These are phyloP conservation scores for Trichoderma guizhouense DNA, from an alignment of 2,329 filamentous ascomycete species.

Conservation along the genomic window DNA sequence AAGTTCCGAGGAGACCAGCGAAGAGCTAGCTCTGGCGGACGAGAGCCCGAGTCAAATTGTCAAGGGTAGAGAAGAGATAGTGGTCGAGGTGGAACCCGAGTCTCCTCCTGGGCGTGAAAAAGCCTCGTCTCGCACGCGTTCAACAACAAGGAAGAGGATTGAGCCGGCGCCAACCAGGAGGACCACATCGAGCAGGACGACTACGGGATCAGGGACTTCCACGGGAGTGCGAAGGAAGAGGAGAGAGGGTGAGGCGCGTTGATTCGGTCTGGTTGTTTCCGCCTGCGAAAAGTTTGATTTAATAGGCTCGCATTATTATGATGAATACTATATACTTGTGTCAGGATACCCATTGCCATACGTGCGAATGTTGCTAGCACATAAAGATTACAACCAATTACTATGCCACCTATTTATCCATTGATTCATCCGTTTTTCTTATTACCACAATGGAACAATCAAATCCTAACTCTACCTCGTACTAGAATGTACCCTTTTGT, in stretches of 20 bases:
- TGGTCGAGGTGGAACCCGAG: slow-evolving; percentile 38
- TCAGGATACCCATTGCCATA: background rate
- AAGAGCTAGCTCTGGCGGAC: slow-evolving; percentile 27
- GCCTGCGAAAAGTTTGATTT: slow-evolving; percentile 4
- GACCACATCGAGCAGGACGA: slow-evolving; percentile 22
- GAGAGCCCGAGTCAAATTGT: slow-evolving; percentile 22
- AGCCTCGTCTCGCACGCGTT: slow-evolving; percentile 6
- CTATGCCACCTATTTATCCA: background rate
- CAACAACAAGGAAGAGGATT: slow-evolving; percentile 35
- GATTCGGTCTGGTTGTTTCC: slow-evolving; percentile 1
- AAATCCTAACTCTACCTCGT: background rate
- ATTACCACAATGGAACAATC: background rate
- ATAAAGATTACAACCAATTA: background rate
- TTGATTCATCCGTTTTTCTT: background rate
- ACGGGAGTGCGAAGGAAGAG: slow-evolving; percentile 34
- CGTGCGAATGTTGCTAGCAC: background rate
- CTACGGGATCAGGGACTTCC: slow-evolving; percentile 15
- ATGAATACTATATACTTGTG: background rate
- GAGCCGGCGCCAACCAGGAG: slow-evolving; percentile 43
- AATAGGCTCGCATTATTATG: slow-evolving; percentile 6
- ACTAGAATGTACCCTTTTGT: background rate
- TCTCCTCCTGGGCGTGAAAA: slow-evolving; percentile 20
- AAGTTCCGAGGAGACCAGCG: slow-evolving; percentile 33
- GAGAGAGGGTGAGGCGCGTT: slow-evolving; percentile 23
- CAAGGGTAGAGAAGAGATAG: slow-evolving; percentile 36